Evolutionary conservation across 164 flowering plant species (phyloP), one percentile per base, ranked within the genome.

Genomic region (Brasenia schreberi): DNA sequence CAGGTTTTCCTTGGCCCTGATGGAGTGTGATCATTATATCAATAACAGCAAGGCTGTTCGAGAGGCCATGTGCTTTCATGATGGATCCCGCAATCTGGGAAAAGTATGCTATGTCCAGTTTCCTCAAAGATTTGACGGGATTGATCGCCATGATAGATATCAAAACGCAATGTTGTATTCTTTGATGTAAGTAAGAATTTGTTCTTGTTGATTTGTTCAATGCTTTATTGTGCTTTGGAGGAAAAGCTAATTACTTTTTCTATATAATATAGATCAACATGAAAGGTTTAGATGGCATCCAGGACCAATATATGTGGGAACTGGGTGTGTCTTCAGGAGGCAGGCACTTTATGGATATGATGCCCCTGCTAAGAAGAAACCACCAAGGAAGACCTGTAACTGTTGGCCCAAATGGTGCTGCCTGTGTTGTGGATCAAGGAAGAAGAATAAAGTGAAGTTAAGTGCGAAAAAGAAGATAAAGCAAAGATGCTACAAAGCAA

Each of bases 271-370:
- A 93, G 98, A 90, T 92, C 33, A 90, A 92, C 80, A 85, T 92
- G 83, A 81, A 95, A 78, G 97, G 97, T 65, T 80, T 93, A 70
- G 97, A 90, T 78, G 98, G 98, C 16, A 82, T 93, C 77, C 98
- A 92, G 80, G 97, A 97, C 98, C 98, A n/a, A 93, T 90, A 45
- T 93, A 93, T 76, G 97, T 93, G 76, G 98, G 98, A 43, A 93
- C 98, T 39, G 97, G 98, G 65, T 90, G 97, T 71, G 96, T 90
- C 69, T 93, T 93, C 79, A 88, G 89, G 65, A 88, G 98, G 71
- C 84, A 90, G 44, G 98, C 98, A 45, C 74, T 93, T 43, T 93
- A 90, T 81, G 98, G 98, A 43, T 88, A 86, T 70, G 97, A 93
- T 63, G 94, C 98, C 64, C 97, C 96, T n/a, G 61, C 86, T 64